Evolutionary conservation across 1,284 basidiomycete genomes (phyloP).

Genomic region (Leccinum fallax): DNA sequence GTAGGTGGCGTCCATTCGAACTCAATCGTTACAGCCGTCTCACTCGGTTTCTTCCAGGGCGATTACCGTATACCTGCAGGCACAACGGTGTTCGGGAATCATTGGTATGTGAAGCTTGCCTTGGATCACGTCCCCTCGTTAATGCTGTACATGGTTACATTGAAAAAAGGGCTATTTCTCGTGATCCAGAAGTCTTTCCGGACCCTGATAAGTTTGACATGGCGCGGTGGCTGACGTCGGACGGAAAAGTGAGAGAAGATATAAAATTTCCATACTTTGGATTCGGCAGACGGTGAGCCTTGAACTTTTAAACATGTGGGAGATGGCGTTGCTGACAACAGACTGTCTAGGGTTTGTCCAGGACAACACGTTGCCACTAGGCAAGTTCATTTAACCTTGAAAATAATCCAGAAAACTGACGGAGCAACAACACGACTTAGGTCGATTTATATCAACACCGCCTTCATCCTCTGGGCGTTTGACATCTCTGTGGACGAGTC

Average conservation of each 20-base stretch:
- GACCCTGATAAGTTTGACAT: conserved; percentile 12
- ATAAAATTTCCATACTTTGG: conserved; percentile 15
- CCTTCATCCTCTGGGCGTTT: neutral
- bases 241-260: conserved; percentile 11
- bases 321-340: neutral
- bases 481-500: neutral
- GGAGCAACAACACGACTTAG: neutral
- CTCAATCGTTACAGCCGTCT: neutral
- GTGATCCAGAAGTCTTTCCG: conserved; percentile 18
- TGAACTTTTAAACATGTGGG: neutral
- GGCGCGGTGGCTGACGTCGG: conserved; percentile 11
- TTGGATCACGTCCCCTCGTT: neutral
- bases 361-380: conserved; percentile 18
- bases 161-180: conserved; percentile 15
- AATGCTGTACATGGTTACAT: neutral
- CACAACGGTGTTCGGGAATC: conserved; percentile 12
- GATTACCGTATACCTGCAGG: conserved; percentile 16
- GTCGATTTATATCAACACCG: neutral
- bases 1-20: neutral
- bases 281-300: conserved; percentile 17
- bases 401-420: neutral
- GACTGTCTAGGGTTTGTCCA: conserved; percentile 12
- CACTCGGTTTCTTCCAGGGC: conserved; percentile 5
- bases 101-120: conserved; percentile 6
- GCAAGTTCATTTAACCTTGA: conserved; percentile 1